phyloP scores from a whole-genome alignment of 2,329 filamentous ascomycete species.

The Ploettnerulaceae sp. region DNA sequence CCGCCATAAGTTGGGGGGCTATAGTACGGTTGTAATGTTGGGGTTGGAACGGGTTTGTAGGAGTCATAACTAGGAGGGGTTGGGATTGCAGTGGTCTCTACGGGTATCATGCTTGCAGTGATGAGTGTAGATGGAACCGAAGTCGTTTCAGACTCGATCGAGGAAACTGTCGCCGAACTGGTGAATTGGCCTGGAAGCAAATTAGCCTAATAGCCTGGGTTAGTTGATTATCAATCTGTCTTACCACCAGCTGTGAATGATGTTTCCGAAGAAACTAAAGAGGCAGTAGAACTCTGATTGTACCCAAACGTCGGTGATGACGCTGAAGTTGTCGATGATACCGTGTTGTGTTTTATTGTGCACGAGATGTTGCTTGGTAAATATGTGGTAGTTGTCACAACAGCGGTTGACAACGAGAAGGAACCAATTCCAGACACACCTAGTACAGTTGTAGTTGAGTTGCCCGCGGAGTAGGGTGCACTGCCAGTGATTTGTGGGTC shows the following conservation, averaged over 20 bases:
- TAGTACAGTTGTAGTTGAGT: conserved; percentile 1
- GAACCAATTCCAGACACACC: conserved; percentile 4
- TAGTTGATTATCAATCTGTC: too few relatives aligned
- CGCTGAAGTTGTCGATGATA: not conserved
- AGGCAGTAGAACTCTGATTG: not conserved
- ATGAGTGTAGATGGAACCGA: too few relatives aligned
- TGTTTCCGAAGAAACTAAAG: not conserved
- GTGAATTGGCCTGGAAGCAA: not conserved
- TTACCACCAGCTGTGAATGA: conserved; percentile 11
- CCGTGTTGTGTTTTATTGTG: conserved; percentile 5
- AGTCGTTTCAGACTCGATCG: not conserved
- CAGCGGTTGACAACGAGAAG: not conserved
- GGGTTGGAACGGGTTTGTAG: conserved; percentile 1
- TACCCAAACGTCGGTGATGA: not conserved
- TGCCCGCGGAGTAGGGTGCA: not conserved
- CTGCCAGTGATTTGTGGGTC: not conserved
- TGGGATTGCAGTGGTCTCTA: not conserved
- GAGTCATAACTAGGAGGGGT: not conserved
- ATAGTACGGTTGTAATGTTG: conserved; percentile 1
- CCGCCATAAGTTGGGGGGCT: conserved; percentile 4
- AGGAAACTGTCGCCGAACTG: not conserved
- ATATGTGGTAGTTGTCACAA: not conserved
- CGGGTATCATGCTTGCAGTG: too few relatives aligned
- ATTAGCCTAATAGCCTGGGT: too few relatives aligned
- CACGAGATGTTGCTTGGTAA: conserved; percentile 3